Evolutionary conservation across 1,284 basidiomycete species (phyloP).

Genomic region (Trametes versicolor): DNA sequence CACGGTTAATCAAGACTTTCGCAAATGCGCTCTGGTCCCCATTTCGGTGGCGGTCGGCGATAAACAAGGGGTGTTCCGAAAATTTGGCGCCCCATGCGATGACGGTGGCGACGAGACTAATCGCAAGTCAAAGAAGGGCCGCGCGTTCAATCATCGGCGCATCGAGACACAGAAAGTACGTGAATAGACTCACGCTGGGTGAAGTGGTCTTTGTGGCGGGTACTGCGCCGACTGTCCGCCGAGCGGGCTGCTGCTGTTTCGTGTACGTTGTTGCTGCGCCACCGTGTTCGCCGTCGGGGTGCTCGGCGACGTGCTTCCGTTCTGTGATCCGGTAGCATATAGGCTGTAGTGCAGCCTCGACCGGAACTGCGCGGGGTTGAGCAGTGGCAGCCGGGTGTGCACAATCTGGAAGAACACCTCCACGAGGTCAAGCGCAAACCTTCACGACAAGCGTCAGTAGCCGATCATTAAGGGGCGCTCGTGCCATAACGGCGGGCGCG

Average conservation of each 20-base stretch:
- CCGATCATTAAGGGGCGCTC: conserved; percentile 18
- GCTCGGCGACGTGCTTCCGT: conserved; percentile 30
- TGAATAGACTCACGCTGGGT: conserved; percentile 36
- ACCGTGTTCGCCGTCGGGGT: conserved; percentile 24
- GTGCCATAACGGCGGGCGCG: background rate
- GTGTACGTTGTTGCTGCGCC: conserved; percentile 28
- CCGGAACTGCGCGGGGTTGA: conserved; percentile 82
- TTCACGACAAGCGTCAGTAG: conserved; percentile 46
- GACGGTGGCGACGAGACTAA: conserved; percentile 80
- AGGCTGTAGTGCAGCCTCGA: conserved; percentile 67
- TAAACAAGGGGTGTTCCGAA: conserved; percentile 85
- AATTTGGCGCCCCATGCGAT: conserved; percentile 94
- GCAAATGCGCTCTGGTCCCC: conserved; percentile 80
- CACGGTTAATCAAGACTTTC: conserved; percentile 80
- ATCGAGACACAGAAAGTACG: background rate
- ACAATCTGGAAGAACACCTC: conserved; percentile 92
- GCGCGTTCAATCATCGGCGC: background rate
- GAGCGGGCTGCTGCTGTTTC: conserved; percentile 33
- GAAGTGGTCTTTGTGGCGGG: conserved; percentile 31
- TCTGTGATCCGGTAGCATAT: conserved; percentile 40
- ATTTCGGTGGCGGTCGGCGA: conserved; percentile 79
- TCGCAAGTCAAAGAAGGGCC: background rate
- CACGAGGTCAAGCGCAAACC: conserved; percentile 88
- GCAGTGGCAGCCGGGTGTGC: conserved; percentile 82
- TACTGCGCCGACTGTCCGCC: conserved; percentile 28